phyloP scores from a whole-genome alignment of 1,139 yeast species.

The Hyphopichia pseudoburtonii region DNA sequence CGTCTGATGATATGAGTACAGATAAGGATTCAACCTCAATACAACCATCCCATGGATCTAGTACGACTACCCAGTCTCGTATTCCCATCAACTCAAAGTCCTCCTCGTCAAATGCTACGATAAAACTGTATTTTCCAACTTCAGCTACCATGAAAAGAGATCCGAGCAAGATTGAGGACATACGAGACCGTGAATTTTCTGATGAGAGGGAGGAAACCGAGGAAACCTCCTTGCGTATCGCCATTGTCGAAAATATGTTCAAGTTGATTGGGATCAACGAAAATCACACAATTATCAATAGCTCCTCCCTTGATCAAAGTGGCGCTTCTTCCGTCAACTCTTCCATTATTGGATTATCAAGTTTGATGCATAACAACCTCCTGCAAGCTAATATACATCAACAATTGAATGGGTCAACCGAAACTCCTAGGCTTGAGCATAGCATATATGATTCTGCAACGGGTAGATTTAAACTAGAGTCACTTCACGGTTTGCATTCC shows the following conservation, averaged over 20 bases:
- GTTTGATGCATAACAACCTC: conserved; percentile 15
- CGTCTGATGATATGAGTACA: not conserved
- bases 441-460: conserved; percentile 19
- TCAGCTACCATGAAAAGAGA: not conserved
- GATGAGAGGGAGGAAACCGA: conserved; percentile 72
- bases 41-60: not conserved
- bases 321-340: conserved; percentile 25
- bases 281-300: conserved; percentile 11
- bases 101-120: not conserved
- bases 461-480: conserved; percentile 18
- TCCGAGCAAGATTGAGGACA: conserved; percentile 16
- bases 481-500: conserved; percentile 15
- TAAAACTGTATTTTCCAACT: not conserved
- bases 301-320: conserved; percentile 9
- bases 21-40: not conserved
- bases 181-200: conserved; percentile 46
- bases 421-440: conserved; percentile 1
- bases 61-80: not conserved
- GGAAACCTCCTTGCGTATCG: conserved; percentile 65
- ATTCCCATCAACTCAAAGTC: not conserved
- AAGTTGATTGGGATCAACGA: conserved; percentile 67
- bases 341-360: conserved; percentile 30
- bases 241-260: conserved; percentile 76
- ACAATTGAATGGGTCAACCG: not conserved
- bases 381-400: not conserved